Conservation (phyloP, 2,329 filamentous ascomycete species). For the Penicillium sp. region DNA sequence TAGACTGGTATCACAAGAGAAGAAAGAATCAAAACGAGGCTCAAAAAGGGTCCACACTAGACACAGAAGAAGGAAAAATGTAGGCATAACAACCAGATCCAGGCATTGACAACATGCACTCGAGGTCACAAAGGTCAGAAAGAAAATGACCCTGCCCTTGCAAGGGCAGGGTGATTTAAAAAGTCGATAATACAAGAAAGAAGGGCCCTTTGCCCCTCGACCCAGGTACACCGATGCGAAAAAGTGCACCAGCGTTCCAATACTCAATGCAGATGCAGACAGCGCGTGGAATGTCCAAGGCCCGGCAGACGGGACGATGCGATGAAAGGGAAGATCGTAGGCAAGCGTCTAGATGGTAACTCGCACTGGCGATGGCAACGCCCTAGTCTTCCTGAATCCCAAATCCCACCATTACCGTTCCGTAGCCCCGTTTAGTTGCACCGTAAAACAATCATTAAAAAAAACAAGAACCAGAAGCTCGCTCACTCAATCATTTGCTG, state of each 20-base stretch:
- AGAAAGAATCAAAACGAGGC: constrained; percentile 16
- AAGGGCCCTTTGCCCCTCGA: constrained; percentile 7
- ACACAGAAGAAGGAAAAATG: constrained; percentile 11
- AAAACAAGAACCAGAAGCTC: constrained; percentile 8
- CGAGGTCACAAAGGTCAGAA: constrained; percentile 28
- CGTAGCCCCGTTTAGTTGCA: constrained; percentile 9
- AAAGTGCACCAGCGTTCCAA: constrained; percentile 13
- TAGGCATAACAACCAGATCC: constrained; percentile 21
- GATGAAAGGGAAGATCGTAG: constrained; percentile 9
- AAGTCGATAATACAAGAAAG: constrained; percentile 18
- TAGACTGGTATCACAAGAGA: constrained; percentile 39
- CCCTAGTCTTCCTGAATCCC: background rate
- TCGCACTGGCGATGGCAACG: constrained; percentile 1
- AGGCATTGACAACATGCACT: constrained; percentile 34
- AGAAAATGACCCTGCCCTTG: constrained; percentile 9
- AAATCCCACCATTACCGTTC: background rate
- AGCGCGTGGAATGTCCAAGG: background rate
- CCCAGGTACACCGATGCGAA: constrained; percentile 17
- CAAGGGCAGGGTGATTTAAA: constrained; percentile 8
- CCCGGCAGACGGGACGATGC: constrained; percentile 4
- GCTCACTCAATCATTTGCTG: constrained; percentile 13
- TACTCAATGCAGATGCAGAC: constrained; percentile 20
- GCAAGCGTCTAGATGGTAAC: background rate
- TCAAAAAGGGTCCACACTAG: constrained; percentile 8
- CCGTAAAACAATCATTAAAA: constrained; percentile 9